Percentiles rank a stretch among this genome's conserved stretches.
These are phyloP conservation scores for Neurospora sp. DNA, from an alignment of 2,329 filamentous ascomycete genomes.

Conservation along the genomic window DNA sequence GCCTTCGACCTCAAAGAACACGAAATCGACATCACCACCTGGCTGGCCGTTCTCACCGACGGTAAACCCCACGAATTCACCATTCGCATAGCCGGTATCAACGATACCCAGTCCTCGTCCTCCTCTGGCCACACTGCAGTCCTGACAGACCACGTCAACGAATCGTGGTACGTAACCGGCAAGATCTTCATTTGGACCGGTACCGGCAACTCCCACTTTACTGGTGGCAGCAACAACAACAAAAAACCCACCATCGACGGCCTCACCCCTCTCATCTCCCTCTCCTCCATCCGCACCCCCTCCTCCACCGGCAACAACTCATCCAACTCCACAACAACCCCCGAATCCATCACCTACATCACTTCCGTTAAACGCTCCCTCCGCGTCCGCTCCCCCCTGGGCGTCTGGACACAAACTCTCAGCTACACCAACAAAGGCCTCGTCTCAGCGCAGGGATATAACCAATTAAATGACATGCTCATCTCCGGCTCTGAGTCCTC, in stretches of 20 bases:
- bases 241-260: slow-evolving; percentile 17
- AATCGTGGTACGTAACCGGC: slow-evolving; percentile 65
- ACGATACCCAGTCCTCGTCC: slow-evolving; percentile 28
- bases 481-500: slow-evolving; percentile 17
- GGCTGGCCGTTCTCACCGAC: slow-evolving; percentile 59
- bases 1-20: slow-evolving; percentile 71
- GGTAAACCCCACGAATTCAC: slow-evolving; percentile 55
- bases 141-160: slow-evolving; percentile 19
- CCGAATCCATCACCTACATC: slow-evolving; percentile 49
- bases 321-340: slow-evolving; percentile 43
- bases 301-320: slow-evolving; percentile 20
- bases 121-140: background rate
- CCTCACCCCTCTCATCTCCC: slow-evolving; percentile 33
- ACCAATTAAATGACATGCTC: slow-evolving; percentile 32
- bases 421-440: slow-evolving; percentile 42
- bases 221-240: background rate
- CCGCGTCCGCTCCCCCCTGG: slow-evolving; percentile 40
- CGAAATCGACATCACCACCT: slow-evolving; percentile 74
- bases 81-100: slow-evolving; percentile 57
- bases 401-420: slow-evolving; percentile 52
- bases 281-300: slow-evolving; percentile 36
- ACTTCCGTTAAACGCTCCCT: slow-evolving; percentile 46
- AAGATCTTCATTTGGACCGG: slow-evolving; percentile 71
- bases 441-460: slow-evolving; percentile 25
- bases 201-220: background rate